Evolutionary conservation across 2,329 filamentous ascomycete genomes (phyloP).

Genomic region (Cylindrodendrum hubeiense): DNA sequence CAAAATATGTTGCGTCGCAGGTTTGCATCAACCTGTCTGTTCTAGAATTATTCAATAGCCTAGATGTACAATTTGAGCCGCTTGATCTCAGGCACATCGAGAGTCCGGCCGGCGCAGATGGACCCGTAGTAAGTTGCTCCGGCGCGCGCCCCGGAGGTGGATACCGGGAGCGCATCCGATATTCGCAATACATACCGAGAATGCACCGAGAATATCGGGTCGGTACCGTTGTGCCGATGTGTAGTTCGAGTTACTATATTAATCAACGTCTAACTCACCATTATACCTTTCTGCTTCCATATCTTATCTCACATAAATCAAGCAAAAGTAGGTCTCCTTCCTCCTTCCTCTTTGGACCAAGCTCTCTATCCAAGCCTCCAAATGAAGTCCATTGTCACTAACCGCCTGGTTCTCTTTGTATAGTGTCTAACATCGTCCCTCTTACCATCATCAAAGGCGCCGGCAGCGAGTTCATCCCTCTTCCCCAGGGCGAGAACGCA

Average conservation of each 20-base stretch:
- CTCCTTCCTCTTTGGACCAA: neutral
- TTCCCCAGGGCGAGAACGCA: constrained; percentile 40
- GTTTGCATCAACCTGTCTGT: too few species aligned
- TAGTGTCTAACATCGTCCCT: constrained; percentile 40
- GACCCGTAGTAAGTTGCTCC: too few species aligned
- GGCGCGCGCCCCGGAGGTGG: neutral
- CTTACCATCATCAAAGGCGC: constrained; percentile 43
- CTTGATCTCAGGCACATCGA: too few species aligned
- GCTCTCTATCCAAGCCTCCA: neutral
- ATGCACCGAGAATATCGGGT: constrained; percentile 9
- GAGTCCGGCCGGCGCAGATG: too few species aligned
- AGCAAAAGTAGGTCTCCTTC: constrained; percentile 7
- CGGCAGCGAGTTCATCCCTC: constrained; percentile 40
- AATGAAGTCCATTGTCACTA: neutral
- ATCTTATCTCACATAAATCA: neutral
- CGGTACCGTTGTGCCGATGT: neutral
- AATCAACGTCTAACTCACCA: neutral
- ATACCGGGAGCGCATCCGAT: constrained; percentile 17
- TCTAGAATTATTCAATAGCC: too few species aligned
- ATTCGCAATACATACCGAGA: constrained; percentile 16
- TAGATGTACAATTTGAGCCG: too few species aligned
- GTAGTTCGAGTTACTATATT: neutral
- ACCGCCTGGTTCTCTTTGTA: neutral
- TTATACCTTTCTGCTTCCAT: neutral
- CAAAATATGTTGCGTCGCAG: too few species aligned